Conservation (phyloP, 2,329 filamentous ascomycete species). For the Cercospora sp. region DNA sequence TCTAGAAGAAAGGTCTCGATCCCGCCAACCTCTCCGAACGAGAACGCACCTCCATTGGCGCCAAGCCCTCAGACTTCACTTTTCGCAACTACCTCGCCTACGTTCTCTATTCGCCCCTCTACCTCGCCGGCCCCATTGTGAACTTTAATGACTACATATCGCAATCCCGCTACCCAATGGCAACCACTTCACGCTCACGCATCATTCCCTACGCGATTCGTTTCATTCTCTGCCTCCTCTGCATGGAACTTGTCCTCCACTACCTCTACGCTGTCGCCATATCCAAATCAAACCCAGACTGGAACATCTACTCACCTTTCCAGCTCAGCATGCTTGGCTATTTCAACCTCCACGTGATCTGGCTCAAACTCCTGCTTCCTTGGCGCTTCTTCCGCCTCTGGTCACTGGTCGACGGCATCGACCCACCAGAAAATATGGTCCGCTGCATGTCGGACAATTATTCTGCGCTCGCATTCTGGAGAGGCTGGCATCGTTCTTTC, state of each 20-base stretch:
- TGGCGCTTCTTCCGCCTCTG: slow-evolving; percentile 99
- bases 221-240: slow-evolving; percentile 75
- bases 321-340: slow-evolving; percentile 89
- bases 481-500: slow-evolving; percentile 91
- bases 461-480: slow-evolving; percentile 88
- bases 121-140: slow-evolving; percentile 87
- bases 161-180: slow-evolving; percentile 72
- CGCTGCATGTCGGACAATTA: slow-evolving; percentile 96
- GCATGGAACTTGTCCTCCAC: slow-evolving; percentile 90
- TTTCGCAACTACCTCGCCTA: slow-evolving; percentile 91
- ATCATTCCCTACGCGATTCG: slow-evolving; percentile 81
- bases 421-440: slow-evolving; percentile 97
- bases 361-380: slow-evolving; percentile 93
- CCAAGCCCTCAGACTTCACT: slow-evolving; percentile 67
- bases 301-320: slow-evolving; percentile 79
- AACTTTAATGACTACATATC: slow-evolving; percentile 98
- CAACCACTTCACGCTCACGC: slow-evolving; percentile 66
- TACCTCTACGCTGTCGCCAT: slow-evolving; percentile 94
- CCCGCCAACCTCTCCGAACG: slow-evolving; percentile 81
- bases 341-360: slow-evolving; percentile 96
- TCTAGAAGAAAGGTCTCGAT: slow-evolving; percentile 97
- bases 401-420: slow-evolving; percentile 84
- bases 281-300: slow-evolving; percentile 74
- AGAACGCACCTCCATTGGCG: slow-evolving; percentile 78
- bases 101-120: slow-evolving; percentile 86